Conservation (phyloP, 352 stramenopile species). For the Peronosclerospora sorghi region DNA sequence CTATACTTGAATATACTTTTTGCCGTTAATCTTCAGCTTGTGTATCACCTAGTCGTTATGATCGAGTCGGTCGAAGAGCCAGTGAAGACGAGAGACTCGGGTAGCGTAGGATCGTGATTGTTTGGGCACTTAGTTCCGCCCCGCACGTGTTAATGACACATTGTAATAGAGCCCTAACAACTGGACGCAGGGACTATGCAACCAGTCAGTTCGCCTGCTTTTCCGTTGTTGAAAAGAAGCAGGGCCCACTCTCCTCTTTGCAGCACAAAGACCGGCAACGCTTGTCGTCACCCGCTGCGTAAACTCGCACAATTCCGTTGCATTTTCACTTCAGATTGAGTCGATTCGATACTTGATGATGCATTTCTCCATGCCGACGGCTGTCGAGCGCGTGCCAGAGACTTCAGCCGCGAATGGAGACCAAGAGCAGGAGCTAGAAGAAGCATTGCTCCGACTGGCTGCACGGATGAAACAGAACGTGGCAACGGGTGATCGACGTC, state of each 20-base stretch:
- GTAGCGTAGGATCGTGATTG: neutral
- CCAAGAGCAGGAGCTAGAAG: conserved; percentile 42
- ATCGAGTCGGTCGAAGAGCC: neutral
- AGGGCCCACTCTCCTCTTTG: neutral
- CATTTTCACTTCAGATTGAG: neutral
- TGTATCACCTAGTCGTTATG: neutral
- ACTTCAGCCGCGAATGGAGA: conserved; percentile 24
- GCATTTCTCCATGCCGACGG: conserved; percentile 33
- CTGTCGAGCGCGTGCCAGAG: conserved; percentile 45
- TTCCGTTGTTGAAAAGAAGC: neutral
- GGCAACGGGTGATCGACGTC: conserved; percentile 52
- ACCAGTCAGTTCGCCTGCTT: neutral
- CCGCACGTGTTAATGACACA: neutral
- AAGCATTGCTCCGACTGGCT: conserved; percentile 55
- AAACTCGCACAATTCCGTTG: neutral
- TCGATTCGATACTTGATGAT: conserved; percentile 3
- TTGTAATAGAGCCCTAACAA: neutral
- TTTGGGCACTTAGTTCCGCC: neutral
- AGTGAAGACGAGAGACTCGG: neutral
- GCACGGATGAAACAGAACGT: conserved; percentile 77
- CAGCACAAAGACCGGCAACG: neutral
- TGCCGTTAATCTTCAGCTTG: neutral
- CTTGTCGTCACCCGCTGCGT: neutral
- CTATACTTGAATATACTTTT: no score
- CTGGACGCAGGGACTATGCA: neutral